These are phyloP conservation scores for Lodderomyces parapsilosis DNA, from an alignment of 1,139 yeast genomes.

Conservation along the genomic window DNA sequence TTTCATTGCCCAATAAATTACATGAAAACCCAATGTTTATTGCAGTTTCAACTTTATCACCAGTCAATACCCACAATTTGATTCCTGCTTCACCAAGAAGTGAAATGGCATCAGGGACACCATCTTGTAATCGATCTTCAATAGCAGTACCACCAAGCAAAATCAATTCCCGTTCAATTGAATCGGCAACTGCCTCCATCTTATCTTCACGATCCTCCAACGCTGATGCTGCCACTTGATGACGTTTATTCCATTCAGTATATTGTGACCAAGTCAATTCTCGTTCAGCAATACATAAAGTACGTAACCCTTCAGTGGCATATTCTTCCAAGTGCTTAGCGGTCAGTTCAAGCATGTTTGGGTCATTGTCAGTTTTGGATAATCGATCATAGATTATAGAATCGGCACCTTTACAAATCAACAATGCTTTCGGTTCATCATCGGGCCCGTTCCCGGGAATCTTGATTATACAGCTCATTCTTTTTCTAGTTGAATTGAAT, in stretches of 20 bases:
- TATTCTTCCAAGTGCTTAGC: slow-evolving; percentile 42
- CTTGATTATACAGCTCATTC: slow-evolving; percentile 92
- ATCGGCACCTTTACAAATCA: slow-evolving; percentile 52
- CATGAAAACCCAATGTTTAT: slow-evolving; percentile 53
- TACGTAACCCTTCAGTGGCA: slow-evolving; percentile 50
- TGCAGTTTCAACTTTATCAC: slow-evolving; percentile 53
- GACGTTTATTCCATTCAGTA: slow-evolving; percentile 42
- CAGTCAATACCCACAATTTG: slow-evolving; percentile 52
- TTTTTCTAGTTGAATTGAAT: slow-evolving; percentile 51
- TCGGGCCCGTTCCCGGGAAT: slow-evolving; percentile 35
- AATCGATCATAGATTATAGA: slow-evolving; percentile 45
- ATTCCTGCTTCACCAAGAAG: slow-evolving; percentile 48
- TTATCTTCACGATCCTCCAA: slow-evolving; percentile 43
- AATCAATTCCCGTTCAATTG: slow-evolving; percentile 43
- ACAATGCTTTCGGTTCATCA: slow-evolving; percentile 39
- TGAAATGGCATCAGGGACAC: slow-evolving; percentile 49
- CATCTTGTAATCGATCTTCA: slow-evolving; percentile 51
- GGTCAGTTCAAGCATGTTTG: slow-evolving; percentile 31
- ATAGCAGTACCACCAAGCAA: slow-evolving; percentile 54
- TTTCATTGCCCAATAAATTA: slow-evolving; percentile 48
- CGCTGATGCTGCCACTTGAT: slow-evolving; percentile 42
- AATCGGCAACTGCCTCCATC: slow-evolving; percentile 49
- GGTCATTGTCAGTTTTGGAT: slow-evolving; percentile 31
- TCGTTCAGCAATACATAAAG: slow-evolving; percentile 47
- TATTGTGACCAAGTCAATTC: slow-evolving; percentile 45